Conservation (phyloP, 345 rosid species). For the Ceriops tagal region DNA sequence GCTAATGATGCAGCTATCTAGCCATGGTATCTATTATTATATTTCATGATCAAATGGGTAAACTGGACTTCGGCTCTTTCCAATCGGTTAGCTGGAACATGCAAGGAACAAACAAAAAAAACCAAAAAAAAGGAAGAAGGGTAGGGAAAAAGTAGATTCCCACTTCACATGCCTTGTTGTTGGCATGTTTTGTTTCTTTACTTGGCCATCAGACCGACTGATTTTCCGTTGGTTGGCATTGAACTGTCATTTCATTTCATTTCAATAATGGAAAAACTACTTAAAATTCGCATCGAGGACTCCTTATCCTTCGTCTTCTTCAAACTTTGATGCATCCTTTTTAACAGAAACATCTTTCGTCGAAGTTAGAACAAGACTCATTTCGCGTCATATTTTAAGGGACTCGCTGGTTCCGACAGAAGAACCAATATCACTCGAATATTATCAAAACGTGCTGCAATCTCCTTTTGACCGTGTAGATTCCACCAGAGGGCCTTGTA, state of each 20-base stretch:
- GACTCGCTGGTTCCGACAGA: not conserved
- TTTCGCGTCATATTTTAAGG: not conserved
- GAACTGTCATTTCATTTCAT: not conserved
- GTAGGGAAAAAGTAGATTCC: conserved; percentile 33
- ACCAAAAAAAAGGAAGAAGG: not conserved
- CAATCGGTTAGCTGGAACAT: conserved; percentile 34
- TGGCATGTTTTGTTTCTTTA: conserved; percentile 30
- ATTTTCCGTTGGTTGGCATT: not conserved
- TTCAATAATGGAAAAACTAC: too few relatives aligned
- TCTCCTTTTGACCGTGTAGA: not conserved
- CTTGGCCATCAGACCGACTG: conserved; percentile 5
- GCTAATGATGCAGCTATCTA: conserved; percentile 20
- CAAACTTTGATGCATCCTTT: not conserved
- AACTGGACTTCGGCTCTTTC: conserved; percentile 25
- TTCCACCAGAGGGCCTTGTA: not conserved
- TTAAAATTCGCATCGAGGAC: too few relatives aligned
- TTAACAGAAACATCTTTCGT: not conserved
- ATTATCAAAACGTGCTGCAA: not conserved
- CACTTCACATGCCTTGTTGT: conserved; percentile 42
- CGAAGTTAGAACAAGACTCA: not conserved
- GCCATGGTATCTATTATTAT: conserved; percentile 7
- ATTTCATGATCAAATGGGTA: not conserved
- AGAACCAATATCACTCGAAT: not conserved
- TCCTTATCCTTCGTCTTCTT: too few relatives aligned
- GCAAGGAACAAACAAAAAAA: conserved; percentile 23